Conservation (phyloP, 1,284 basidiomycete species). For the Cutaneotrichosporon dermatis region DNA sequence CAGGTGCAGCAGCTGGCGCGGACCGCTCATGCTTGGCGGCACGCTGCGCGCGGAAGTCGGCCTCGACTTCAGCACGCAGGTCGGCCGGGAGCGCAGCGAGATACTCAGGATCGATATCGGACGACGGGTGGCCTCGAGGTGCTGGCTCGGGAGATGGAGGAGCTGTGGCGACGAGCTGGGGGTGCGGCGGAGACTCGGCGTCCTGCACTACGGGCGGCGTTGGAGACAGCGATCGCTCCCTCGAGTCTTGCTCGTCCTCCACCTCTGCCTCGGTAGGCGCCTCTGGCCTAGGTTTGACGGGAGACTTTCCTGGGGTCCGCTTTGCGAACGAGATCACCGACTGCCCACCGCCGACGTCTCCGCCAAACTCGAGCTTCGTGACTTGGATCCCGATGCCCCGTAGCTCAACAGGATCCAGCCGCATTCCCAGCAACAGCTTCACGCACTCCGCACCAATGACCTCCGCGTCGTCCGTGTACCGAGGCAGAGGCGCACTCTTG, state of each 20-base stretch:
- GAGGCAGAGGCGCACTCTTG: conserved; percentile 63
- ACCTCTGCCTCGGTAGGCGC: too few species aligned
- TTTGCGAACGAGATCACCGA: conserved; percentile 28
- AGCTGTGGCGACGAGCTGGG: background rate
- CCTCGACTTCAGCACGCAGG: conserved; percentile 16
- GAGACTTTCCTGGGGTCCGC: too few species aligned
- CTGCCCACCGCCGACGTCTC: conserved; percentile 22
- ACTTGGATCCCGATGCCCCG: conserved; percentile 91
- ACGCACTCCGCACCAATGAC: conserved; percentile 75
- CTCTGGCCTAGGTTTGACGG: too few species aligned
- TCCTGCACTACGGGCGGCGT: too few species aligned
- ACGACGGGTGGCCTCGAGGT: conserved; percentile 9
- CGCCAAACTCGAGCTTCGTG: conserved; percentile 70
- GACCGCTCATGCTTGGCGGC: background rate
- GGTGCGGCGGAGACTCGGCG: too few species aligned
- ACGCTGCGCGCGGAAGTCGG: too few species aligned
- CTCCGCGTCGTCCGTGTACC: conserved; percentile 66
- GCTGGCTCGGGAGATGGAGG: background rate
- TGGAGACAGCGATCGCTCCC: too few species aligned
- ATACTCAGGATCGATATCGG: conserved; percentile 40
- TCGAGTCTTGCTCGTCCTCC: too few species aligned
- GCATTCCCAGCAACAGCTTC: conserved; percentile 66
- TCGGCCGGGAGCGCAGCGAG: conserved; percentile 37
- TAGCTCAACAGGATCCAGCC: conserved; percentile 76
- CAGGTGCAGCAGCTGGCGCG: background rate